A percentile compares a stretch with the other conserved stretches of the same genome.
Conservation (phyloP, 306 rosid genomes). For the Glycine latifolia region DNA sequence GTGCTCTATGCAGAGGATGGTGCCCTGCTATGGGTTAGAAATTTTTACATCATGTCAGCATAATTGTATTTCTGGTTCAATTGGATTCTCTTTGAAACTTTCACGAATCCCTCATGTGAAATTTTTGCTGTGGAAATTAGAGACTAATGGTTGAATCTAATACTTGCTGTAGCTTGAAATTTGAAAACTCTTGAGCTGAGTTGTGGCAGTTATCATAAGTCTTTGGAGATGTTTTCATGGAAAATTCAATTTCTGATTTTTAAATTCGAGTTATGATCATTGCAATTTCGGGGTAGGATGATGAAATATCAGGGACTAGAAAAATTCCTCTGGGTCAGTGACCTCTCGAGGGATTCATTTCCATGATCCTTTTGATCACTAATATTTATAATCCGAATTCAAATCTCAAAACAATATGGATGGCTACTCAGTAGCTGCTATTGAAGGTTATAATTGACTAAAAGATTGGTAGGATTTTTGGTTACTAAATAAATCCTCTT, state of each 20-base stretch:
- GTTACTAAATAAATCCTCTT: not conserved
- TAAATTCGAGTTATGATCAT: too few relatives aligned
- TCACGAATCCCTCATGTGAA: too few relatives aligned
- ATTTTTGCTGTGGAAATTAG: too few relatives aligned
- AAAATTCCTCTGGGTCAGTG: too few relatives aligned
- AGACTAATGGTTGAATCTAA: not conserved
- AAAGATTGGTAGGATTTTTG: not conserved
- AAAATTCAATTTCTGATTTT: not conserved
- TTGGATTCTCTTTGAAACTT: not conserved
- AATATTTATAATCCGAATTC: not conserved
- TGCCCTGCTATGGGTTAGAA: not conserved
- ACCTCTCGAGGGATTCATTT: not conserved
- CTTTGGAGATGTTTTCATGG: not conserved
- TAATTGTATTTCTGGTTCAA: slow-evolving; percentile 14
- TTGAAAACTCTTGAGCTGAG: not conserved
- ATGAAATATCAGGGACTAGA: too few relatives aligned
- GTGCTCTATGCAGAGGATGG: too few relatives aligned
- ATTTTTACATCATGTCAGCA: not conserved
- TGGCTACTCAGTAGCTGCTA: not conserved
- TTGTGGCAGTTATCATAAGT: not conserved
- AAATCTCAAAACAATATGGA: not conserved
- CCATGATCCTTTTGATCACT: not conserved
- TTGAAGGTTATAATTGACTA: not conserved
- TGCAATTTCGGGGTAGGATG: too few relatives aligned
- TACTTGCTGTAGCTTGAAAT: not conserved